Base-by-base conservation (phyloP, 768 basidiomycete species). In the Xanthoconium stramineum region DNA sequence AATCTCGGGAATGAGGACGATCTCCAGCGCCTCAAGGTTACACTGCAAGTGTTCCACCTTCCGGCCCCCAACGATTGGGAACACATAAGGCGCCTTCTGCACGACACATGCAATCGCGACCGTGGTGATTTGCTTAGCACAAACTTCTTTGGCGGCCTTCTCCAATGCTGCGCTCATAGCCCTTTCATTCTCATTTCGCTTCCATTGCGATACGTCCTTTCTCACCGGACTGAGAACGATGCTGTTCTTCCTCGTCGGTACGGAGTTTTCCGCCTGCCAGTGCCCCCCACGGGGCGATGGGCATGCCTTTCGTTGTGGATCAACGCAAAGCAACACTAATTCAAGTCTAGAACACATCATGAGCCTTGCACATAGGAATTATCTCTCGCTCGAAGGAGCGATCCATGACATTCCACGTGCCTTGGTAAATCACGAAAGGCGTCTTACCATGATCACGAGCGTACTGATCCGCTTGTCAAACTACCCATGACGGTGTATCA, bases 381-480 rank as follows among this genome's bases (percentile, higher is more conserved):
- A 83, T 79, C 2, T 83, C 82, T 9, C 81, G 73, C 65, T 84
- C 82, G 44, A 83, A 72, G 29, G 77, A 76, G 38, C 83, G 74
- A 6, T 73, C 59, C 55, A 79, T 65, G 17, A 78, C 65, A 60
- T 72, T 77, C 78, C 77, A 80, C 8, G 51, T 55, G 4, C 78
- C 82, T 68, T 80, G 82, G 64, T 83, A 84, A 30, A 84, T 72
- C 28, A 73, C 71, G 62, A 84, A 85, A 3, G 78, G 82, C 0
- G 79, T 76, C 50, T 79, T 66, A 0, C 72, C 80, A 48, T 80
- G 76, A 32, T 74, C 70, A 2, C 77, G 70, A 13, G 81, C 80
- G 55, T 81, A 83, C 53, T 78, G 74, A 57, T 83, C 83, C 7
- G 76, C 78, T 53, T 72, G 71, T 9, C 76, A 53, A 14, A 81